Evolutionary conservation across 2,329 filamentous ascomycete species (phyloP), one percentile per base, ranked within the genome.

Genomic region (Hypocreales sp.): DNA sequence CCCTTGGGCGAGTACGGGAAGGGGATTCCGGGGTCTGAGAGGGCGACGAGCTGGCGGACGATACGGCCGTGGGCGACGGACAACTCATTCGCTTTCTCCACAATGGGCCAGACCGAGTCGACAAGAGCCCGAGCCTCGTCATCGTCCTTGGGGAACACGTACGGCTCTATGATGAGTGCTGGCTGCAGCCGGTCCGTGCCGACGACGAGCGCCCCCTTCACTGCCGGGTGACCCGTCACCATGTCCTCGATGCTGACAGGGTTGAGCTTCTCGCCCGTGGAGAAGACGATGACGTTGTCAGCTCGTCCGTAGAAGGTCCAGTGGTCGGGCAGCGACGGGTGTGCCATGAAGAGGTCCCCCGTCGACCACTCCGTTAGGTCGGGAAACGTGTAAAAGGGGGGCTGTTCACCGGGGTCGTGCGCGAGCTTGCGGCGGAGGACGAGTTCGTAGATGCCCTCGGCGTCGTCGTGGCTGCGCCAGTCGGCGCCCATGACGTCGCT

Each of bases 1-100:
- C 60, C 60, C 37, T 67, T 67, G 1, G 50, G 46, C 0, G 61
- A 51, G 3, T 55, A 48, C 0, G 45, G 38, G 28, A 67, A 60
- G 0, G 60, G 59, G 35, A 55, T 60, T 7, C 46, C 35, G 0
- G 54, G 48, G 7, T 47, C 45, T 0, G 58, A 44, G 4, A 67
- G 13, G 1, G 38, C 35, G 15, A 65, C 40, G 20, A 60, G 45
- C 8, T 56, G 40, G 1, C 50, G 48, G 2, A 43, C 45, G 15
- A 67, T 58, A 17, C 53, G 58, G 2, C 58, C 62, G 27, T 66
- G 60, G 0, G 58, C 50, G 0, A 60, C 57, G 0, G 55, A 56
- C 20, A 48, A 43, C 20, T 50, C 43, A 37, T 66, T 66, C 2
- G 51, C 56, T 7, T 48, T 35, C 15, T 55, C 48, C 2, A 66